These are phyloP conservation scores for Sutorius australiensis DNA, from an alignment of 768 basidiomycete species.

Conservation along the genomic window DNA sequence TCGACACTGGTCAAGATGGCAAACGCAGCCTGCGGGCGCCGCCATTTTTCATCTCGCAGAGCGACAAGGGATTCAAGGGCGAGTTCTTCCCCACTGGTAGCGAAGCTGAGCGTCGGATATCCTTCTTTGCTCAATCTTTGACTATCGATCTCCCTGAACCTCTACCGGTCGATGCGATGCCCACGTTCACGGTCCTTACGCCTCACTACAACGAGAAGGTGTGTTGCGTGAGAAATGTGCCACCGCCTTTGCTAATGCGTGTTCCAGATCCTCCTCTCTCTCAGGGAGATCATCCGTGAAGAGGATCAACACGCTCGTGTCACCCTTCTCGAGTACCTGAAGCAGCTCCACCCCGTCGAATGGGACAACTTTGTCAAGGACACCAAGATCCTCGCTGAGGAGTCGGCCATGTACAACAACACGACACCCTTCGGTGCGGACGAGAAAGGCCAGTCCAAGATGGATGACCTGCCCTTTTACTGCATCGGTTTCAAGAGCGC, in stretches of 20 bases:
- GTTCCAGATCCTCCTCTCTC: slow-evolving; percentile 83
- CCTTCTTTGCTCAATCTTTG: slow-evolving; percentile 97
- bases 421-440: slow-evolving; percentile 65
- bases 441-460: slow-evolving; percentile 82
- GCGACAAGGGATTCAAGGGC: slow-evolving; percentile 78
- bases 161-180: slow-evolving; percentile 98
- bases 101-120: slow-evolving; percentile 96
- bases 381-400: slow-evolving; percentile 97
- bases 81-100: slow-evolving; percentile 93
- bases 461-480: slow-evolving; percentile 94
- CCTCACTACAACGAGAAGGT: slow-evolving; percentile 99
- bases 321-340: slow-evolving; percentile 95
- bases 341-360: slow-evolving; percentile 95
- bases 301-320: slow-evolving; percentile 97
- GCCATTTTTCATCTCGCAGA: slow-evolving; percentile 96
- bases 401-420: slow-evolving; percentile 83
- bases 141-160: slow-evolving; percentile 94
- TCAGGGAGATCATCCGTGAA: slow-evolving; percentile 97
- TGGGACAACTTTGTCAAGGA: slow-evolving; percentile 99
- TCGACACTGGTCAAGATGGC: slow-evolving; percentile 78
- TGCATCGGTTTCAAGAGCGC: slow-evolving; percentile 99
- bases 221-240: slow-evolving; percentile 13
- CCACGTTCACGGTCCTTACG: slow-evolving; percentile 96
- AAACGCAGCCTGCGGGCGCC: slow-evolving; percentile 91
- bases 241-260: slow-evolving; percentile 1